A percentile compares a stretch with the other conserved stretches of the same genome.
These are phyloP conservation scores for Melastoma candidum DNA, from an alignment of 441 rosid species.

Conservation along the genomic window DNA sequence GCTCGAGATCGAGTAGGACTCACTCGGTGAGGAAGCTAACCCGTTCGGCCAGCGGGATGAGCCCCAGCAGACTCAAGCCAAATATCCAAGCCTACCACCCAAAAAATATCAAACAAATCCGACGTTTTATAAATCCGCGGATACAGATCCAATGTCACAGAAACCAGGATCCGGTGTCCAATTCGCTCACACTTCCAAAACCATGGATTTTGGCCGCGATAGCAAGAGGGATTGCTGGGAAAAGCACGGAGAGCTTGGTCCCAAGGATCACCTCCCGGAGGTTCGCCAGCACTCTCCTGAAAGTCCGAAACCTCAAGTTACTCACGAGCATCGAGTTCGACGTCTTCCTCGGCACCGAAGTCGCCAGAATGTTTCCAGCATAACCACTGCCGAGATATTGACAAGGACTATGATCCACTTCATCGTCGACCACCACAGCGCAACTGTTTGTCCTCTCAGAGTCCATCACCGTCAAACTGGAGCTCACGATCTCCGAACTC, in stretches of 20 bases:
- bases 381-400: too few relatives aligned
- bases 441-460: too few relatives aligned
- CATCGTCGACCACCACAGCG: too few relatives aligned
- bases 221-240: constrained; percentile 3
- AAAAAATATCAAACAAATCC: background rate
- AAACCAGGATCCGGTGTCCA: background rate
- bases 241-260: constrained; percentile 9
- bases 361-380: constrained; percentile 16
- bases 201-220: background rate
- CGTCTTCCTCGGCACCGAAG: constrained; percentile 35
- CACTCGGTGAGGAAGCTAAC: constrained; percentile 68
- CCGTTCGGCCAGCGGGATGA: constrained; percentile 60
- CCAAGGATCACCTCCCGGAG: constrained; percentile 7
- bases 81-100: constrained; percentile 42
- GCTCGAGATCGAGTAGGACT: constrained; percentile 8
- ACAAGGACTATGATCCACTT: too few relatives aligned
- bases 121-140: background rate
- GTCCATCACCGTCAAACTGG: too few relatives aligned
- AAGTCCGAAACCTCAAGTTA: constrained; percentile 23
- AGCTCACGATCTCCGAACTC: too few relatives aligned
- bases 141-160: background rate
- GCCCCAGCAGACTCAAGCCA: constrained; percentile 50
- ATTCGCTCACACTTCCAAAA: constrained; percentile 7
- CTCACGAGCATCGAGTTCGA: constrained; percentile 40
- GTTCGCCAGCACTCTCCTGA: constrained; percentile 14